A percentile compares a stretch with the other conserved stretches of the same genome.
phyloP scores from a whole-genome alignment of 148 eudicot species.

The Cornus suecica region DNA sequence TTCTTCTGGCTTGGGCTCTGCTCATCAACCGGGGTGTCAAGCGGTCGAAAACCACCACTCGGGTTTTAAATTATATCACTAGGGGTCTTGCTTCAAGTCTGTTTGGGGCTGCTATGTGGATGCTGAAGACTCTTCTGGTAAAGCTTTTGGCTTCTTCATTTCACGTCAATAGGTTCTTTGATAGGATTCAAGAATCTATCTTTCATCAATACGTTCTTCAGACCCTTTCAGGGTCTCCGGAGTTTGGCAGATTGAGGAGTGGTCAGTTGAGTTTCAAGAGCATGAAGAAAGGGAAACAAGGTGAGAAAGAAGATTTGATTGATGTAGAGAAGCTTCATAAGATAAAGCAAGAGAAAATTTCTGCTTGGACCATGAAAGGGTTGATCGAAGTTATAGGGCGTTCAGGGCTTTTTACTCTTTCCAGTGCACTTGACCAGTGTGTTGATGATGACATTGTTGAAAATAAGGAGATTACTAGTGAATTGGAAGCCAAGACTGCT shows the following conservation, averaged over 20 bases:
- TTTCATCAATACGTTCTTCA: conserved; percentile 85
- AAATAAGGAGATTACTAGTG: conserved; percentile 58
- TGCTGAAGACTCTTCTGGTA: conserved; percentile 60
- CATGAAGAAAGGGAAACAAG: conserved; percentile 30
- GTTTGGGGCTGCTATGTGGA: conserved; percentile 76
- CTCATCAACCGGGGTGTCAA: conserved; percentile 53
- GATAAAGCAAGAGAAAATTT: conserved; percentile 66
- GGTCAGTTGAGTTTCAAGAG: conserved; percentile 53
- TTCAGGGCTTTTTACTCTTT: conserved; percentile 60
- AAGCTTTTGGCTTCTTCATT: conserved; percentile 66
- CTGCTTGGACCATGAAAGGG: conserved; percentile 91
- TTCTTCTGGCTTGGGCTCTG: conserved; percentile 77
- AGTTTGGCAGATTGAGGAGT: conserved; percentile 19
- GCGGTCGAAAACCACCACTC: conserved; percentile 39
- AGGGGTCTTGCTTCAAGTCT: conserved; percentile 62
- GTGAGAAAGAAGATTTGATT: conserved; percentile 55
- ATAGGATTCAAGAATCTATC: conserved; percentile 76
- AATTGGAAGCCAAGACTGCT: conserved; percentile 71
- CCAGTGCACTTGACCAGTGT: conserved; percentile 42
- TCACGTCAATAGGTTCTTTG: conserved; percentile 80
- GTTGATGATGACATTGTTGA: conserved; percentile 45
- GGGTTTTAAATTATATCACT: conserved; percentile 52
- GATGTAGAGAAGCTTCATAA: conserved; percentile 74
- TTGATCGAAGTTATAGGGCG: conserved; percentile 55
- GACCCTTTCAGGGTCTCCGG: conserved; percentile 72